phyloP scores from a whole-genome alignment of 768 basidiomycete species.

The Megacollybia marginata region DNA sequence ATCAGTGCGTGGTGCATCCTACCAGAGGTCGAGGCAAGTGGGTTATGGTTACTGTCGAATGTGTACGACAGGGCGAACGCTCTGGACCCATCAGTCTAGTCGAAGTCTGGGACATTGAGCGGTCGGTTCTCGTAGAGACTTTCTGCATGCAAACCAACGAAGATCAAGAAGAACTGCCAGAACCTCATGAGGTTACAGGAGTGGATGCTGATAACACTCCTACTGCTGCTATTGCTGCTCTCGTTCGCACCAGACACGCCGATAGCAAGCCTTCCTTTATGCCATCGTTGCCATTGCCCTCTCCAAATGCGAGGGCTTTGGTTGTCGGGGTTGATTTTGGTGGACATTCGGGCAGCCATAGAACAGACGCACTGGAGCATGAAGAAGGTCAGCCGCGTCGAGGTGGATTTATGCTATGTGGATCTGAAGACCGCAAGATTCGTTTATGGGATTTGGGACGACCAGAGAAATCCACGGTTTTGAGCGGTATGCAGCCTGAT shows the following conservation, averaged over 20 bases:
- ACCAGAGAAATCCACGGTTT: constrained; percentile 63
- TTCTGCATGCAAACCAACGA: constrained; percentile 53
- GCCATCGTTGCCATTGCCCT: constrained; percentile 28
- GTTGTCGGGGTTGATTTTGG: constrained; percentile 74
- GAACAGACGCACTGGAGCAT: constrained; percentile 32
- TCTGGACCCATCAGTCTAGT: constrained; percentile 47
- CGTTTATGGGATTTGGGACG: constrained; percentile 82
- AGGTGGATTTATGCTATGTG: constrained; percentile 76
- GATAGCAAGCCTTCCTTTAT: constrained; percentile 22
- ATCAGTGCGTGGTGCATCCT: constrained; percentile 78
- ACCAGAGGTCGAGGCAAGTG: constrained; percentile 83
- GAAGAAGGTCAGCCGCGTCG: constrained; percentile 27
- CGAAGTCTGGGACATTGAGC: constrained; percentile 94
- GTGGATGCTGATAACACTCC: constrained; percentile 55
- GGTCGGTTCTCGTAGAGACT: constrained; percentile 69
- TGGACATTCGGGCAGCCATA: constrained; percentile 48
- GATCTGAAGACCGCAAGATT: constrained; percentile 85
- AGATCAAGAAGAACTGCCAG: constrained; percentile 40
- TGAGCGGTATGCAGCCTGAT: constrained; percentile 76
- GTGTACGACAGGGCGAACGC: constrained; percentile 30
- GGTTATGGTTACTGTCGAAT: constrained; percentile 79
- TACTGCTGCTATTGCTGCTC: constrained; percentile 69
- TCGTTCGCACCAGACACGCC: constrained; percentile 62
- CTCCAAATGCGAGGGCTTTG: constrained; percentile 63
- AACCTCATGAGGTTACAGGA: constrained; percentile 43